Base-by-base conservation (phyloP, 805 yeast genomes). In the Zygoascus ofunaensis region DNA sequence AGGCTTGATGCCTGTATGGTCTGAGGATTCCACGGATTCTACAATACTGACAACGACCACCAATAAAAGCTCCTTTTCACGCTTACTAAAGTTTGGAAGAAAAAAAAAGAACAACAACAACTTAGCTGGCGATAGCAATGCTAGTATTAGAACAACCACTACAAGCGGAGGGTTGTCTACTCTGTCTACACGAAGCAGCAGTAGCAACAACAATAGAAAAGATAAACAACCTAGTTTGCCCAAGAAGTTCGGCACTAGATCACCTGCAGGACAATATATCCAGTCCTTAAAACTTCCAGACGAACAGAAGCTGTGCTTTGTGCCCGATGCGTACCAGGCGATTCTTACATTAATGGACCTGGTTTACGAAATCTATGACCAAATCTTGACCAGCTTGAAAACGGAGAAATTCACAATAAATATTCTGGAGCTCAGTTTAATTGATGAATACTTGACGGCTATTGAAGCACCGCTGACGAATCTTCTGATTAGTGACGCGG, bases 251-350 rank as follows among this genome's bases (percentile, higher is more conserved):
- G 14, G 17, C 28, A 42, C 30, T n/a, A 41, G 42, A 33, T 21
- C 38, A 2, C 21, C 12, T 2, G 46, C 49, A 10, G 12, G 44
- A 36, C 10, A 32, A 4, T 18, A 48, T 7, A 24, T 50, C 36
- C 20, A 18, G 7, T 10, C 28, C 4, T 37, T 50, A 34, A 21
- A 23, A 14, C 24, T 38, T 14, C 34, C 42, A 5, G 24, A 37
- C n/a, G 51, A 51, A 15, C 34, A 39, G 10, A 48, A 49, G 30
- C 41, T 51, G 24, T 35, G 46, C n/a, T 51, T 39, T 37, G 19
- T 34, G 3, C 53, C 55, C 1, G 55, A 51, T 33, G 38, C 49
- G n/a, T 42, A 42, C 39, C 47, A 51, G 38, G 28, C 45, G 4
- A 24, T 42, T 20, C 34, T 50, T n/a, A 40, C 53, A 20, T 19